phyloP scores from a whole-genome alignment of 73 alveolate species.

The Paramecium caudatum region DNA sequence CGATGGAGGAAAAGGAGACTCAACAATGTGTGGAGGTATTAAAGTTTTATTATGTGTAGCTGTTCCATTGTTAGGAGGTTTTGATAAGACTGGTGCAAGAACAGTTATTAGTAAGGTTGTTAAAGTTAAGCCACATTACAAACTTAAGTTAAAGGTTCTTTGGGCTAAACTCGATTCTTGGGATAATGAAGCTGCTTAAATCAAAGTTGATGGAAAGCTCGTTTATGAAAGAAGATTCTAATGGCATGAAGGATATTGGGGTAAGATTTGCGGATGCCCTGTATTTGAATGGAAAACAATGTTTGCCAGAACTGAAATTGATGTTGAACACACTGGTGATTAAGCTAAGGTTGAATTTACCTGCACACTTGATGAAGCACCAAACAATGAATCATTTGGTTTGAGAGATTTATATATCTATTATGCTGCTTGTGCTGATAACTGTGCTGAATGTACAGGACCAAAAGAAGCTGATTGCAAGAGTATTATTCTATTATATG shows the following conservation, averaged over 20 bases:
- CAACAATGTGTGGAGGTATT: slow-evolving; percentile 49
- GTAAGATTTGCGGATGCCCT: slow-evolving; percentile 27
- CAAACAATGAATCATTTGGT: slow-evolving; percentile 51
- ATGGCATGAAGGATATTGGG: slow-evolving; percentile 40
- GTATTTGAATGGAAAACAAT: slow-evolving; percentile 41
- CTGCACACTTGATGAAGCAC: slow-evolving; percentile 30
- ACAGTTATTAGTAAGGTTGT: neutral
- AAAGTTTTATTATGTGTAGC: neutral
- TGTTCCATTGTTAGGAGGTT: slow-evolving; percentile 30
- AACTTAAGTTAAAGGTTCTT: slow-evolving; percentile 13
- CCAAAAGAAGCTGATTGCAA: slow-evolving; percentile 46
- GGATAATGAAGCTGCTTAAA: slow-evolving; percentile 65
- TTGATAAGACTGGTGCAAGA: slow-evolving; percentile 14
- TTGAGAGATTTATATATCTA: slow-evolving; percentile 44
- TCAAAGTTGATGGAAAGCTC: slow-evolving; percentile 49
- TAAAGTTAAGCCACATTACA: slow-evolving; percentile 2
- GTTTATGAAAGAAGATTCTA: slow-evolving; percentile 46
- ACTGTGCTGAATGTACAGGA: slow-evolving; percentile 68
- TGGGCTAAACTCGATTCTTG: slow-evolving; percentile 58
- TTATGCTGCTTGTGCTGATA: slow-evolving; percentile 66
- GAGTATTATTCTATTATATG: neutral
- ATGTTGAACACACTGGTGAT: slow-evolving; percentile 54
- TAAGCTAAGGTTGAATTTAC: slow-evolving; percentile 7
- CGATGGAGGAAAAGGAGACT: slow-evolving; percentile 15
- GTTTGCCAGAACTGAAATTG: slow-evolving; percentile 49